Percentiles rank a stretch among this genome's conserved stretches.
Conservation (phyloP, 2,329 filamentous ascomycete genomes). For the Clonostachys byssicola region DNA sequence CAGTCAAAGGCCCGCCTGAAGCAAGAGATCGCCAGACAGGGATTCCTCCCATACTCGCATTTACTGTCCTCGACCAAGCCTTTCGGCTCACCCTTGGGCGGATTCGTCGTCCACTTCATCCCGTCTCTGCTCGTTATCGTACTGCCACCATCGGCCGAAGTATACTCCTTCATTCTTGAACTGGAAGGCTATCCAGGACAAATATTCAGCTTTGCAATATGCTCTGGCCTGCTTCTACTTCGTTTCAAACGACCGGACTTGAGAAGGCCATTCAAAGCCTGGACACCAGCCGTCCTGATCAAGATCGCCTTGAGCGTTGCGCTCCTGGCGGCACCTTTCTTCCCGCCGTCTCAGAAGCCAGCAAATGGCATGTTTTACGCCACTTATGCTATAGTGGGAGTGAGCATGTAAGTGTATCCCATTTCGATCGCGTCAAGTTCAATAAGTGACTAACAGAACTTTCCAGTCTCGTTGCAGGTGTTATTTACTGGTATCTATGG, state of each 20-base stretch:
- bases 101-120: constrained; percentile 64
- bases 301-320: constrained; percentile 47
- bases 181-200: constrained; percentile 66
- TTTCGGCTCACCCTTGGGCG: constrained; percentile 63
- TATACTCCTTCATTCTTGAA: constrained; percentile 71
- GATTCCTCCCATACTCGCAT: constrained; percentile 61
- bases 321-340: constrained; percentile 57
- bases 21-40: constrained; percentile 69
- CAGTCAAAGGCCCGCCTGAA: constrained; percentile 56
- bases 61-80: constrained; percentile 61
- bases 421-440: not conserved
- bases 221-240: constrained; percentile 55
- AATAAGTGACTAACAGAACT: not conserved
- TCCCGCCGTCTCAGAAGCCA: constrained; percentile 47
- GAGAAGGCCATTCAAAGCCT: constrained; percentile 61
- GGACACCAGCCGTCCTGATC: constrained; percentile 54
- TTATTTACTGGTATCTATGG: constrained; percentile 68
- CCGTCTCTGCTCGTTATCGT: constrained; percentile 64
- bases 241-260: constrained; percentile 55
- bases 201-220: constrained; percentile 53
- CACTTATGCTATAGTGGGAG: constrained; percentile 48
- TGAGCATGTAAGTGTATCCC: constrained; percentile 41
- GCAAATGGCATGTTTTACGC: constrained; percentile 45
- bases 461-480: constrained; percentile 49
- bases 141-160: constrained; percentile 58